Evolutionary conservation across 1,284 basidiomycete genomes (phyloP), one percentile per base, ranked within the genome.

Genomic region (Hypsizygus ulmarius): DNA sequence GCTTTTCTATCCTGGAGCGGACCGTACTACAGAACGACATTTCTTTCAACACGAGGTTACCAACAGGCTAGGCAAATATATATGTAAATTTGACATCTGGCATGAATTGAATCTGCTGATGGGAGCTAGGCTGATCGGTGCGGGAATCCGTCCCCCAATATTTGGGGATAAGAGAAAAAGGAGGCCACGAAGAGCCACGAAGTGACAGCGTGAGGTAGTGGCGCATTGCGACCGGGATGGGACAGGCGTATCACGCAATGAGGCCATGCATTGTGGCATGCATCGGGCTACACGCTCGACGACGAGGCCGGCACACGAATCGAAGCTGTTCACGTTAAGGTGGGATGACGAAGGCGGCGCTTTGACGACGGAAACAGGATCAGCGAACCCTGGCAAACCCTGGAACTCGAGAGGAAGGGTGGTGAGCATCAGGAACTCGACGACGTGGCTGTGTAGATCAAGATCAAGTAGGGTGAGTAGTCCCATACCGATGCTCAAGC

Each of bases 371-470:
- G 50, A 46, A 40, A 11, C 28, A 21, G 29, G 38, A 51, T 51
- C 52, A 51, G 44, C 36, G 47, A 49, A 51, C 54, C 54, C 54
- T 56, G 54, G 10, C 34, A 32, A 50, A 41, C 52, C 55, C 55
- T 50, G 52, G 50, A 15, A 40, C 34, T 14, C 27, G 46, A 33
- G 43, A 47, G 42, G 40, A 34, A 50, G 32, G 16, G 33, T 32
- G 16, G 12, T 15, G 18, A 5, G 16, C 32, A 11, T 19, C 45
- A 55, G 51, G 54, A 41, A 53, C 51, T 45, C 25, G 36, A 36
- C 32, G 30, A 18, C 15, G 56, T 58, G 56, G 56, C 56, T 47
- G 56, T 58, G 56, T 46, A 44, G 54, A 58, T 58, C 56, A 45
- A 45, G 46, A 54, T 56, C 54, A 53, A 44, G 32, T 39, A 42